phyloP scores from a whole-genome alignment of 2,329 filamentous ascomycete species.

The Graphium sp. region DNA sequence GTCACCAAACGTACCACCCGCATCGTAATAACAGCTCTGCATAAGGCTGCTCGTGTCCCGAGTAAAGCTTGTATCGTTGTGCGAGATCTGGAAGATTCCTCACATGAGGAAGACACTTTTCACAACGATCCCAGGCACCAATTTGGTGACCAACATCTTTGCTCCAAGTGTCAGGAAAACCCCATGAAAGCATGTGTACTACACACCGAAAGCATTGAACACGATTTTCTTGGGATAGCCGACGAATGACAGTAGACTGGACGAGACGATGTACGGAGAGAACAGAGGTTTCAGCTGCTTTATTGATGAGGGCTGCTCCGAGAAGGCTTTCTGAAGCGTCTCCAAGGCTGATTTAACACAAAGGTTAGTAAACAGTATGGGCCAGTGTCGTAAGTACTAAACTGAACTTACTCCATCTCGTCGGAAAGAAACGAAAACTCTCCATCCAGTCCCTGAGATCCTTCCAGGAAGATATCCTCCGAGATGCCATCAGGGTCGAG shows the following conservation, averaged over 20 bases:
- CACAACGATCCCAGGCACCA: slow-evolving; percentile 10
- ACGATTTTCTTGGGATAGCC: not conserved
- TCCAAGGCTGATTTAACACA: not conserved
- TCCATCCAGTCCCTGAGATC: slow-evolving; percentile 5
- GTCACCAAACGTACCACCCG: slow-evolving; percentile 7
- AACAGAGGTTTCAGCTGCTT: not conserved
- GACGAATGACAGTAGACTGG: not conserved
- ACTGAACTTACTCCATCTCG: slow-evolving; percentile 11
- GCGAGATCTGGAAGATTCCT: slow-evolving; percentile 9
- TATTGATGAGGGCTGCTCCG: not conserved
- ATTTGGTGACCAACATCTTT: slow-evolving; percentile 11
- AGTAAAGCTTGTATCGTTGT: slow-evolving; percentile 6
- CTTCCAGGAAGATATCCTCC: slow-evolving; percentile 10
- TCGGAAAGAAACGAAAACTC: slow-evolving; percentile 11
- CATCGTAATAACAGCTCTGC: slow-evolving; percentile 11
- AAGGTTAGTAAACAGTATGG: not conserved
- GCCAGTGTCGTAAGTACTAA: no score
- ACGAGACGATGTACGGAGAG: slow-evolving; percentile 1
- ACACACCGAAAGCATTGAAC: slow-evolving; percentile 9
- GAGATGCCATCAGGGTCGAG: slow-evolving; percentile 12
- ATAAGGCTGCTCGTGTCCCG: slow-evolving; percentile 7
- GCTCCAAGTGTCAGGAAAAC: slow-evolving; percentile 11
- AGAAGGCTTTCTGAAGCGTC: not conserved
- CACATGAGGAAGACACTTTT: slow-evolving; percentile 13
- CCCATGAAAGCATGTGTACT: slow-evolving; percentile 9